Evolutionary conservation across 371 early-diverging fungal genomes (phyloP), one percentile per base, ranked within the genome.

Genomic region (Mucor sp.): DNA sequence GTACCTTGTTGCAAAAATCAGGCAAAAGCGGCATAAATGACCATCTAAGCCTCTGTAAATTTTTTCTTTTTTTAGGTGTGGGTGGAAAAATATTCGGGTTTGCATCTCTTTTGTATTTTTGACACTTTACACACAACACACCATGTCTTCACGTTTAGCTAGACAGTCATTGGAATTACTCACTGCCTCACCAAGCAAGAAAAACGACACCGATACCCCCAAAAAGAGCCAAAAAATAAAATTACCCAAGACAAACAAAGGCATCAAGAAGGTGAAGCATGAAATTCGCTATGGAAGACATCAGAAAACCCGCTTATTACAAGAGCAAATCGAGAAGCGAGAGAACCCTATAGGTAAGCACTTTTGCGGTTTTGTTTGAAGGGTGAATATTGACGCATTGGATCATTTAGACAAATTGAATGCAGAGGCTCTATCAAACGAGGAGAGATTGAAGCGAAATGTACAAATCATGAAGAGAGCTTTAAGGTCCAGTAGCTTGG

Each of bases 281-380:
- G 85, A 88, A 66, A 68, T 85, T n/a, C 74, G 85, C 37, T 88
- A 88, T 63, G 86, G 86, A 4, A 79, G 75, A 50, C 82, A 83
- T 17, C 76, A 83, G 66, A 76, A 77, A 60, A 69, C 72, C 27
- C 71, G 73, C 39, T 67, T 67, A 62, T 60, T 75, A 72, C 63
- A 78, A 65, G 67, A 61, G 56, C 62, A 79, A 71, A 47, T 74
- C 66, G 56, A 77, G 64, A 77, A 78, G 60, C 74, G 77, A 61
- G 81, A 79, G 58, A 83, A 87, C 43, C 85, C 86, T 8, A 62
- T 87, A 41, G 83, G 87, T 87, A 82, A 65, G 23, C 14, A 32
- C 23, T 5, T 12, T 37, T 23, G 9, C 28, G 63, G 1, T 28
- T 37, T 65, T 44, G 60, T 55, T 33, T 3, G 4, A 58, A 19